Base-by-base conservation (phyloP, 192 early-diverging fungal species). In the Pecoramyces ruminantium region DNA sequence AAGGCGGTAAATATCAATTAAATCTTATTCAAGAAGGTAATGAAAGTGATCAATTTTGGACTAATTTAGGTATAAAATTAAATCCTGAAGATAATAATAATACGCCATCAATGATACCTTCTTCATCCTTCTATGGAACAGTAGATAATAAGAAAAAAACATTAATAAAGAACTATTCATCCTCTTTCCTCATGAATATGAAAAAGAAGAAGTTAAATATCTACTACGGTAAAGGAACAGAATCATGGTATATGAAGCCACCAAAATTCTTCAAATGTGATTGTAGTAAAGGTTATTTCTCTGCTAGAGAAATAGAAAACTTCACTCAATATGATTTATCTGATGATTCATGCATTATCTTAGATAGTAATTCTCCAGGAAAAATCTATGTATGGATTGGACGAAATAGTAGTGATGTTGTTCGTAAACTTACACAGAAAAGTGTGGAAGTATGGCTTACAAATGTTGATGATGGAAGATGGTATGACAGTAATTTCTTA, bases 371-470 rank as follows among this genome's bases (percentile, higher is more conserved):
- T 13, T 79, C 85, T 17, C 84, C 83, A 79, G 77, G 83, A 13
- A 83, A 83, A 29, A 79, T 86, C 21, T 90, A 82, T 82, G 81
- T 90, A 2, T 90, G 89, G 89, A 83, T 83, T 15, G 89, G 89
- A 2, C 25, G 29, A 0, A 86, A 78, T 17, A 84, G 87, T 40
- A 79, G 77, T 25, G 89, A 91, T 82, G 88, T 89, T 18, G 88
- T 89, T 13, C 27, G 80, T 21, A 87, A 88, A 78, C 79, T 89
- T 80, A 85, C 85, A 14, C 79, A 83, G 29, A 88, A 89, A 82
- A 85, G 84, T 27, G 86, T 86, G 2, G 84, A 89, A 82, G 88
- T 89, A n/a, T 89, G 88, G 88, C 67, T 89, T 30, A 81, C 85
- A 77, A 81, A 82, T 29, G 58, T 86, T 28, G 82, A 88, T 58